Evolutionary conservation across 495 filamentous ascomycete species (phyloP).

Genomic region (Xylaria scruposa): DNA sequence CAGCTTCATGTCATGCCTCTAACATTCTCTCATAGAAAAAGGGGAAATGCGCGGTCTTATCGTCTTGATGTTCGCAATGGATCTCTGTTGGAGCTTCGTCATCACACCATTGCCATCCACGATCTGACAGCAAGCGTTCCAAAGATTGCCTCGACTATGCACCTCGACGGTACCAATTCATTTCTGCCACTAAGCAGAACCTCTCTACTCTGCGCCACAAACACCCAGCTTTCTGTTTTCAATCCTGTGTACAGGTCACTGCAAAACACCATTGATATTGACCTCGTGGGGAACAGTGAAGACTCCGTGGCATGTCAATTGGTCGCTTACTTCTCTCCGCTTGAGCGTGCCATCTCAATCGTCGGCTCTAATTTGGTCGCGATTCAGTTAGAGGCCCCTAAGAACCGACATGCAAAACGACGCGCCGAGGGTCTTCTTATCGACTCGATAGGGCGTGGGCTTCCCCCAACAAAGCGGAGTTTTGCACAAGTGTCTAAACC

Average conservation of each 20-base stretch:
- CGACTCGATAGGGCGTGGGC: slow-evolving; percentile 71
- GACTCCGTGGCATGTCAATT: slow-evolving; percentile 49
- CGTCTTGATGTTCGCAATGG: slow-evolving; percentile 64
- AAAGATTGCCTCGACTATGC: slow-evolving; percentile 47
- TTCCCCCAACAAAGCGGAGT: slow-evolving; percentile 38
- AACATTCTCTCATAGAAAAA: not conserved
- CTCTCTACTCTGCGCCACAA: slow-evolving; percentile 54
- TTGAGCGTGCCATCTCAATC: slow-evolving; percentile 67
- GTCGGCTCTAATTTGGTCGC: slow-evolving; percentile 63
- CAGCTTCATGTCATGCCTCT: slow-evolving; percentile 40
- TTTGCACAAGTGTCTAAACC: slow-evolving; percentile 23
- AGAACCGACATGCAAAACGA: slow-evolving; percentile 63
- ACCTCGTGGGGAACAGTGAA: slow-evolving; percentile 33
- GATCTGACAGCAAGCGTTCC: slow-evolving; percentile 59
- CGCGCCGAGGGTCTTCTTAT: slow-evolving; percentile 71
- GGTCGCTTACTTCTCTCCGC: slow-evolving; percentile 66
- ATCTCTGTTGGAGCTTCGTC: slow-evolving; percentile 57
- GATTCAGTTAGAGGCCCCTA: slow-evolving; percentile 68
- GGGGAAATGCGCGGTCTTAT: slow-evolving; percentile 38
- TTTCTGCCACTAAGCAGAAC: slow-evolving; percentile 61
- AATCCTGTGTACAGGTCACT: slow-evolving; percentile 72
- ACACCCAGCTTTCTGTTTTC: slow-evolving; percentile 58
- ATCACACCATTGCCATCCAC: slow-evolving; percentile 55
- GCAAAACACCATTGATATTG: slow-evolving; percentile 59
- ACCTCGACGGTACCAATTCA: slow-evolving; percentile 47